Evolutionary conservation across 129 eudicot species (phyloP).

Genomic region (Gnaphalium uliginosum): DNA sequence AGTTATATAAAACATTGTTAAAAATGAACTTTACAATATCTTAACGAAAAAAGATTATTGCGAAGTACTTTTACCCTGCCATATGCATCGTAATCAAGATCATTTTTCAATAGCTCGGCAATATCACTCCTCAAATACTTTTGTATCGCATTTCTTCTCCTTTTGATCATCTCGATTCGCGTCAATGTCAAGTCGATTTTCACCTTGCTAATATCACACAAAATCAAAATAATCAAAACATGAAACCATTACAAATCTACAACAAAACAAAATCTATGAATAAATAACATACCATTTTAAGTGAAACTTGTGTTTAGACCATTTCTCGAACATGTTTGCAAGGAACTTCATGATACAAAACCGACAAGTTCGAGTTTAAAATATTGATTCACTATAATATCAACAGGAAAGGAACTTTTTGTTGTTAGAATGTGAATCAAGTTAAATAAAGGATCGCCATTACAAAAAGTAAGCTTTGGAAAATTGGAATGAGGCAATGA

Average conservation of each 20-base stretch:
- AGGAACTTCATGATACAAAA: constrained; percentile 22
- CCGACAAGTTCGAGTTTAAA: background rate
- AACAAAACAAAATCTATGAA: background rate
- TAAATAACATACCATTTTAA: constrained; percentile 42
- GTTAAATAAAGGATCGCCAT: constrained; percentile 6
- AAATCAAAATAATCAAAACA: background rate
- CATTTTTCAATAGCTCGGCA: constrained; percentile 60
- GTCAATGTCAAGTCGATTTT: constrained; percentile 39
- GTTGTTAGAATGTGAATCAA: constrained; percentile 13
- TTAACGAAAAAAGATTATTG: too few species aligned
- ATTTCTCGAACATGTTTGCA: constrained; percentile 50
- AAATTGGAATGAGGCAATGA: too few species aligned
- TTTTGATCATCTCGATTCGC: constrained; percentile 53
- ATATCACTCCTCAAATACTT: constrained; percentile 63
- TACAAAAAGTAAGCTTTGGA: constrained; percentile 32
- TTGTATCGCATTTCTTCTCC: constrained; percentile 62
- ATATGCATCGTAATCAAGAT: constrained; percentile 54
- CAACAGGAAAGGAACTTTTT: background rate
- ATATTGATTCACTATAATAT: background rate
- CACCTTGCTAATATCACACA: constrained; percentile 44
- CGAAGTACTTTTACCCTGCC: constrained; percentile 44
- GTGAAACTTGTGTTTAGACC: constrained; percentile 55
- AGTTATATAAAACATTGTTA: too few species aligned
- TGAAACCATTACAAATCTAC: too few species aligned
- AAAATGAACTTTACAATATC: too few species aligned